Base-by-base conservation (phyloP, 2,329 filamentous ascomycete species). In the Calonectria hawksworthii region DNA sequence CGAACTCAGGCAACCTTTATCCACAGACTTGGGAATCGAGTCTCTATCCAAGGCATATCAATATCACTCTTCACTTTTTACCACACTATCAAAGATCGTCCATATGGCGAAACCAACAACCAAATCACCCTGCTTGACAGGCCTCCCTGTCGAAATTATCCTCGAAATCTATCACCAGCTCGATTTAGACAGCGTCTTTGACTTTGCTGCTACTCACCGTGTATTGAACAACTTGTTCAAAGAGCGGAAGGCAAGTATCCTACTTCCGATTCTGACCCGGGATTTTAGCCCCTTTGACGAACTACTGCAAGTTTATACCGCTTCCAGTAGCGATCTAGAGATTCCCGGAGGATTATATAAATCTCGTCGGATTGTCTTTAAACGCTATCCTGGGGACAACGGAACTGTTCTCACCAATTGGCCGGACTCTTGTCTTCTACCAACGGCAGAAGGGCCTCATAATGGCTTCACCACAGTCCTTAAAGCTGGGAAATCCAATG, bases 81-180 rank as follows among this genome's bases (percentile, higher is more conserved):
- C n/a, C 26, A 30, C 21, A 9, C 36, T n/a, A 30, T 16, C 21
- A 28, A 52, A 54, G 32, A 36, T 11, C 28, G 32, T 32, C 38
- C 72, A 26, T 9, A 82, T 83, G 81, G 74, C 78, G 10, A 44
- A 65, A 8, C 61, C 66, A 47, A 54, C 68, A n/a, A 69, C 70
- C 50, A 75, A 74, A 54, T 26, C 66, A 2, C 74, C 75, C 30
- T 75, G 72, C 50, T 77, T 86, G 26, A 75, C 82, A 59, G 78
- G 77, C 54, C 74, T 88, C 61, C 89, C 89, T 0, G 82, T 85
- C 4, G 90, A 91, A 77, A 85, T 89, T 23, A 79, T 89, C 3
- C 80, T 90, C 14, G 86, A 89, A 26, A 87, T 90, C 30, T 88
- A 88, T 77, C 85, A 86, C 36, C 76, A 86, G 23, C 82, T 90